Base-by-base conservation (phyloP, 2,329 filamentous ascomycete species). In the Colletotrichum graminicola region DNA sequence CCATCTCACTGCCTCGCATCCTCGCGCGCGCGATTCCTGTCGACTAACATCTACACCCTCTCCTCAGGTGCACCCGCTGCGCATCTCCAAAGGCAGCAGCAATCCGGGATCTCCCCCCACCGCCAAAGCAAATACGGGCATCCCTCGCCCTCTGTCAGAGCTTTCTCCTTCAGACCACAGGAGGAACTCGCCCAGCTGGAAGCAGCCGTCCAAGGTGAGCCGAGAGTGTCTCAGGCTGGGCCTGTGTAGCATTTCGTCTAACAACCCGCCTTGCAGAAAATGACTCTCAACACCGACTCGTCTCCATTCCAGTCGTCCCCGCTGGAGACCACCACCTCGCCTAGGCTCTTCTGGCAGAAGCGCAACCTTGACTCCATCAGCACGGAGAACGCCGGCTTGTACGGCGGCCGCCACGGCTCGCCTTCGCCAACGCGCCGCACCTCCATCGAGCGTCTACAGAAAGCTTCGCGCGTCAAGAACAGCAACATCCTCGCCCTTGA, bases 401-500 rank as follows among this genome's bases (percentile, higher is more conserved):
- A 90, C 74, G 86, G 88, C 73, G 85, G 86, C 69, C 86, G 89
- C 62, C 81, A 83, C 39, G 85, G 88, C 54, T 90, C 92, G 14
- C 89, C 91, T 10, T 92, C 92, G 56, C 91, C 93, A 29, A 91
- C 90, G 69, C 93, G 94, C 78, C 92, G 95, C 79, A 93, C 94
- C 56, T 98, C 95, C 23, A 95, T 99, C 75, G 96, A 99, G 87
- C 95, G 95, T 78, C 88, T 99, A 71, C 97, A 98, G 84, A 94
- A 92, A 80, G 95, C 94, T 41, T 97, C 95, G 66, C 93, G 96
- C 72, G 96, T 99, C 77, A 97, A 95, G 87, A 98, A 97, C 85
- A 98, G 95, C 88, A 97, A 92, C 84, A 98, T 98, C 87, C 94
- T 97, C 80, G 94, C 94, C 52, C 92, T 95, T 66, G 95, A 98